Conservation (phyloP, 257 asterid species). For the Jasminum sambac region DNA sequence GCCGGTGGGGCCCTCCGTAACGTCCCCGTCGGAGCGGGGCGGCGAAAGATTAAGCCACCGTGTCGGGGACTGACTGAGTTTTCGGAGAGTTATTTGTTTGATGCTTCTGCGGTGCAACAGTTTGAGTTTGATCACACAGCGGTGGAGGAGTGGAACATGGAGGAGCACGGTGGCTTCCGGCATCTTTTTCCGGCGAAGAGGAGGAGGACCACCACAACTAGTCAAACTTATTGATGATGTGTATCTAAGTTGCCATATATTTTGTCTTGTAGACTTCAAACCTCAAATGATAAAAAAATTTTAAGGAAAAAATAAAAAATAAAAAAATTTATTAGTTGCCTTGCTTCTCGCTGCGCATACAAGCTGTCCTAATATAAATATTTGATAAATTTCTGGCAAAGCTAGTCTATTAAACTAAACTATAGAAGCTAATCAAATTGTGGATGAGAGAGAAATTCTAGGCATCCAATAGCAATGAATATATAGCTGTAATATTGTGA, state of each 20-base stretch:
- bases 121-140: constrained; percentile 42
- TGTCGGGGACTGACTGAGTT: constrained; percentile 42
- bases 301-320: too few species aligned
- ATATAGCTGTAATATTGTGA: neutral
- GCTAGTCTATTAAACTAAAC: neutral
- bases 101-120: constrained; percentile 41
- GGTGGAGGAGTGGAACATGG: constrained; percentile 55
- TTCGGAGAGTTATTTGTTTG: constrained; percentile 49
- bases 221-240: constrained; percentile 52
- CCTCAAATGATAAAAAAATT: too few species aligned
- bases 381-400: neutral
- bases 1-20: constrained; percentile 87
- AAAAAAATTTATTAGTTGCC: constrained; percentile 11
- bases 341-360: constrained; percentile 27
- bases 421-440: neutral
- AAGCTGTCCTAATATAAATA: constrained; percentile 24
- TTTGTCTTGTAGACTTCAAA: constrained; percentile 38
- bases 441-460: neutral
- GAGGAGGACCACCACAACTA: constrained; percentile 54
- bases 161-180: constrained; percentile 45
- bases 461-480: neutral
- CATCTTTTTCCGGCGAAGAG: constrained; percentile 60
- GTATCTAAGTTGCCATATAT: neutral
- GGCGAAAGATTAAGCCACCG: constrained; percentile 69
- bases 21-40: constrained; percentile 88